phyloP scores from a whole-genome alignment of 2,329 filamentous ascomycete genomes.

The Cryphonectria japonica region DNA sequence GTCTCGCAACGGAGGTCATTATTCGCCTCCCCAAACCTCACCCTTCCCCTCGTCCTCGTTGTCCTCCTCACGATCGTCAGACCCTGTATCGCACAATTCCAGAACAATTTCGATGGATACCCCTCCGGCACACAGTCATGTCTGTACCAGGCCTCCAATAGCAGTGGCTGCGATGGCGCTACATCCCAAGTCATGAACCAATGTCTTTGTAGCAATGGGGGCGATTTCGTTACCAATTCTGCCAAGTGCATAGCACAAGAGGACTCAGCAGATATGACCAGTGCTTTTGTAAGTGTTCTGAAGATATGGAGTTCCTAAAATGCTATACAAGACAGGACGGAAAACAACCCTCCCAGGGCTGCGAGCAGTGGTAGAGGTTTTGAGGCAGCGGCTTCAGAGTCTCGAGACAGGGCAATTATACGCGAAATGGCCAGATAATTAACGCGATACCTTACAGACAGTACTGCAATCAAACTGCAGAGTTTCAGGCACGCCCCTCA shows the following conservation, averaged over 20 bases:
- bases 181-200: constrained; percentile 47
- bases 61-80: constrained; percentile 34
- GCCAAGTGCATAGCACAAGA: constrained; percentile 50
- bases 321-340: not conserved
- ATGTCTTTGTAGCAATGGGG: constrained; percentile 55
- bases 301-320: not conserved
- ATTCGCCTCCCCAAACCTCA: constrained; percentile 25
- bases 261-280: constrained; percentile 42
- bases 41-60: constrained; percentile 35
- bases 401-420: not conserved
- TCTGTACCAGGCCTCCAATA: constrained; percentile 45
- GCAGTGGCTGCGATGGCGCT: constrained; percentile 46
- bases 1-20: constrained; percentile 2
- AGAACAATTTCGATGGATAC: constrained; percentile 50
- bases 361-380: not conserved
- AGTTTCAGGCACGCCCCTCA: constrained; percentile 48
- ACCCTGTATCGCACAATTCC: constrained; percentile 33
- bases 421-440: not conserved
- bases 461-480: constrained; percentile 50
- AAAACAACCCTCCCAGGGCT: not conserved
- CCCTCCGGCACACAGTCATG: constrained; percentile 48
- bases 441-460: constrained; percentile 32
- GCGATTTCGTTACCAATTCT: constrained; percentile 52
- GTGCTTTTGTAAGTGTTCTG: constrained; percentile 40
- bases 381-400: not conserved